Percentiles rank a stretch among this genome's conserved stretches.
phyloP scores from a whole-genome alignment of 768 basidiomycete species.

The Tremella yokohamensis region DNA sequence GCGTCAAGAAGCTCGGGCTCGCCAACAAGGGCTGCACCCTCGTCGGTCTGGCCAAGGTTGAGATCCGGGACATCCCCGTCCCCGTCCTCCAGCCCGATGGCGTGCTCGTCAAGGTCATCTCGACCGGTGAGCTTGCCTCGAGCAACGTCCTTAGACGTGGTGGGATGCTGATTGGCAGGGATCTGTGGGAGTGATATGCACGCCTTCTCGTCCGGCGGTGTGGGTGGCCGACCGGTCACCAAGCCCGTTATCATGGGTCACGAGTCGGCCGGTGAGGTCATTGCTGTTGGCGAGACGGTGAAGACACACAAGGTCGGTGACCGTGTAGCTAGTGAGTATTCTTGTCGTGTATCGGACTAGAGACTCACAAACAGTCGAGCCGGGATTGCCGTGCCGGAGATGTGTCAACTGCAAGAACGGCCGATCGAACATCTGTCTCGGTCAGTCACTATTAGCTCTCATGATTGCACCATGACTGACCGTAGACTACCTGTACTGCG shows the following conservation, averaged over 20 bases:
- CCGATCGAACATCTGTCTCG: slow-evolving; percentile 37
- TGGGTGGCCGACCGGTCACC: slow-evolving; percentile 41
- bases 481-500: slow-evolving; percentile 40
- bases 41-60: slow-evolving; percentile 8
- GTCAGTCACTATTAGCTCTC: slow-evolving; percentile 12
- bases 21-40: slow-evolving; percentile 35
- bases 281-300: slow-evolving; percentile 41
- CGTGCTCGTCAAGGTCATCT: slow-evolving; percentile 43
- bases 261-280: slow-evolving; percentile 42
- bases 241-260: slow-evolving; percentile 43
- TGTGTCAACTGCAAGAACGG: slow-evolving; percentile 45
- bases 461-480: not conserved
- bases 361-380: slow-evolving; percentile 31
- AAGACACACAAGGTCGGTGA: slow-evolving; percentile 43
- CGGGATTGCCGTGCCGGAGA: slow-evolving; percentile 43
- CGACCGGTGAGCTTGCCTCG: slow-evolving; percentile 30
- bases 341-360: not conserved
- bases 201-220: slow-evolving; percentile 37
- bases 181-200: slow-evolving; percentile 46
- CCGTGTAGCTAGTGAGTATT: slow-evolving; percentile 34
- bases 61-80: slow-evolving; percentile 26
- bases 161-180: slow-evolving; percentile 17
- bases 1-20: slow-evolving; percentile 31
- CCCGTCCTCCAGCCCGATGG: slow-evolving; percentile 43
- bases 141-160: not conserved